Evolutionary conservation across 768 basidiomycete species (phyloP).

Genomic region (Amylocystis lapponica): DNA sequence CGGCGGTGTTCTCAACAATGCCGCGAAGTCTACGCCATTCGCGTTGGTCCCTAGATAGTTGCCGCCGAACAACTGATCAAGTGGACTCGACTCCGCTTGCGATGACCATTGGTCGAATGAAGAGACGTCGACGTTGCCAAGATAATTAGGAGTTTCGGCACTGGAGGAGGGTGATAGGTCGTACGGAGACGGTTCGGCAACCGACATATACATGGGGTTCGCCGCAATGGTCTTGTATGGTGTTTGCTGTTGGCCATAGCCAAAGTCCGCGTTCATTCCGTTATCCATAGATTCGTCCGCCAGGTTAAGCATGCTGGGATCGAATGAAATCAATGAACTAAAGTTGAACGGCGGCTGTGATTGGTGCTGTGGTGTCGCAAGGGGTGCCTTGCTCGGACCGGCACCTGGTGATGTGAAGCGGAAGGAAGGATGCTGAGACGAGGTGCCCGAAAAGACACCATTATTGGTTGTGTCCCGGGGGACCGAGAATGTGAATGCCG

Average conservation of each 20-base stretch:
- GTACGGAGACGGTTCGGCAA: conserved; percentile 39
- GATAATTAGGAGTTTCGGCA: conserved; percentile 7
- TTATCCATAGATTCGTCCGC: conserved; percentile 59
- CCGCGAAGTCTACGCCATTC: conserved; percentile 29
- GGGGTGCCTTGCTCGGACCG: conserved; percentile 16
- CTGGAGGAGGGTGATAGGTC: conserved; percentile 10
- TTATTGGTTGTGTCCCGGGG: conserved; percentile 36
- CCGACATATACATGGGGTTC: conserved; percentile 85
- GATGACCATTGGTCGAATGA: conserved; percentile 13
- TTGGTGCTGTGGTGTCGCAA: conserved; percentile 9
- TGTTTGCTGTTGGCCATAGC: conserved; percentile 43
- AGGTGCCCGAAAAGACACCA: conserved; percentile 10
- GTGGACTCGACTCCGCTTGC: conserved; percentile 25
- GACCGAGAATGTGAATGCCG: conserved; percentile 79
- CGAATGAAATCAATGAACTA: conserved; percentile 64
- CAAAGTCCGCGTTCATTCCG: conserved; percentile 55
- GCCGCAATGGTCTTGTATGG: conserved; percentile 77
- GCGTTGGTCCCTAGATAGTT: conserved; percentile 23
- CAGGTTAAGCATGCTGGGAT: conserved; percentile 58
- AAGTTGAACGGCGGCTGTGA: conserved; percentile 27
- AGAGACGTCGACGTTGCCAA: conserved; percentile 5
- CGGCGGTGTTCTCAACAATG: conserved; percentile 28
- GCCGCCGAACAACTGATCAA: conserved; percentile 45
- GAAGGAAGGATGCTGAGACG: conserved; percentile 6
- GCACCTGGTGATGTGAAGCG: conserved; percentile 24